These are phyloP conservation scores for Sporobolomyces roseus DNA, from an alignment of 768 basidiomycete species.

Conservation along the genomic window DNA sequence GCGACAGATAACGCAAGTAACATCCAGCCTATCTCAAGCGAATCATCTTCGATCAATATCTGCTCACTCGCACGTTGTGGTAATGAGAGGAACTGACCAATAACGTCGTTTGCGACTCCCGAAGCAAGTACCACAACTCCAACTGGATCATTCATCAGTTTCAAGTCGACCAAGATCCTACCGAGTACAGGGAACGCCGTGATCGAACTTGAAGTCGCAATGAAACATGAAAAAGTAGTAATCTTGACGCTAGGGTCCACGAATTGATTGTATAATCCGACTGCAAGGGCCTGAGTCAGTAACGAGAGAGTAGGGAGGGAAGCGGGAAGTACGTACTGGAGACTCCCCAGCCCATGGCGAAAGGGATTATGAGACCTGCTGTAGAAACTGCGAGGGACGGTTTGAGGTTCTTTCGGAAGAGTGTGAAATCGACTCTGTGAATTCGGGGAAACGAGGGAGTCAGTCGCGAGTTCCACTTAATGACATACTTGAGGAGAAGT, in stretches of 20 bases:
- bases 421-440: constrained; percentile 67
- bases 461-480: too few relatives aligned
- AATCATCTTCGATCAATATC: too few relatives aligned
- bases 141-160: constrained; percentile 77
- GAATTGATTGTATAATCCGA: constrained; percentile 71
- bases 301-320: too few relatives aligned
- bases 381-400: constrained; percentile 61
- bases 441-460: too few relatives aligned
- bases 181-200: constrained; percentile 59
- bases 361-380: constrained; percentile 69
- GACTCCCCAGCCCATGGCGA: constrained; percentile 72
- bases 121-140: constrained; percentile 76
- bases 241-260: constrained; percentile 57
- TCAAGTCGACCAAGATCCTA: constrained; percentile 58
- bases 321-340: too few relatives aligned
- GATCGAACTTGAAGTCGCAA: constrained; percentile 70
- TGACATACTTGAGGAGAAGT: too few relatives aligned
- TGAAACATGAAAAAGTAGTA: constrained; percentile 73
- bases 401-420: constrained; percentile 63
- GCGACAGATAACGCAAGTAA: constrained; percentile 78
- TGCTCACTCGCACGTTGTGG: too few relatives aligned
- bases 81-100: too few relatives aligned
- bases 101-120: constrained; percentile 67
- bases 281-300: too few relatives aligned
- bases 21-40: constrained; percentile 67